These are phyloP conservation scores for Auriscalpium vulgare DNA, from an alignment of 768 basidiomycete species.

Conservation along the genomic window DNA sequence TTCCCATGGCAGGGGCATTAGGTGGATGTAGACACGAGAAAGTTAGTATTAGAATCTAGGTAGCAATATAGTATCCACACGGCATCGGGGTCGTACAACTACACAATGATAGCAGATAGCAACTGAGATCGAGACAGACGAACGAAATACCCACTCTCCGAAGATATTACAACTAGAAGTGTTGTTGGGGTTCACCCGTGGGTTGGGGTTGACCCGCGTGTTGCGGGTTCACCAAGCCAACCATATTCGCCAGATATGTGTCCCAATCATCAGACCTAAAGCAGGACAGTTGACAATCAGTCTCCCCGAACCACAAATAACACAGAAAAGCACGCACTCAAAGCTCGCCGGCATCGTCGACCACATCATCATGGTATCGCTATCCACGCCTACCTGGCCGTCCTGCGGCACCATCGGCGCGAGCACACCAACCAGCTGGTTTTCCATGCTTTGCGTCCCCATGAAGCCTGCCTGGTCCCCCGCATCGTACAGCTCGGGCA, in stretches of 20 bases:
- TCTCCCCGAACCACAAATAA: neutral
- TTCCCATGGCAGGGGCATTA: too few relatives aligned
- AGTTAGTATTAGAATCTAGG: too few relatives aligned
- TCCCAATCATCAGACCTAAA: slow-evolving; percentile 14
- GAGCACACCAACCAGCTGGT: slow-evolving; percentile 2
- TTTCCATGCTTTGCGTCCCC: neutral
- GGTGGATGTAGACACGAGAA: too few relatives aligned
- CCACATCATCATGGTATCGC: slow-evolving; percentile 17
- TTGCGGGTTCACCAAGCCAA: neutral
- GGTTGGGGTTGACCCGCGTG: neutral
- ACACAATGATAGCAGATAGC: too few relatives aligned
- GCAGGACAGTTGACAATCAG: neutral
- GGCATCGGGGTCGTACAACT: too few relatives aligned
- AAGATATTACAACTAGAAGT: too few relatives aligned
- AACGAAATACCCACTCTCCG: too few relatives aligned
- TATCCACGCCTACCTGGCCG: slow-evolving; percentile 14
- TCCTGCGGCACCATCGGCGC: slow-evolving; percentile 5
- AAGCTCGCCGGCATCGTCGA: slow-evolving; percentile 9
- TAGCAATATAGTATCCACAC: too few relatives aligned
- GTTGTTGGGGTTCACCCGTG: too few relatives aligned
- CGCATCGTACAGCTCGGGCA: neutral
- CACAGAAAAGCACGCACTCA: slow-evolving; percentile 6
- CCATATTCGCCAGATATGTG: slow-evolving; percentile 11
- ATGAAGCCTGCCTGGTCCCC: slow-evolving; percentile 1
- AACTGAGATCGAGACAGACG: too few relatives aligned